Percentiles rank a stretch among this genome's conserved stretches.
phyloP scores from a whole-genome alignment of 2,329 filamentous ascomycete species.

The Phyllosticta citribraziliensis region DNA sequence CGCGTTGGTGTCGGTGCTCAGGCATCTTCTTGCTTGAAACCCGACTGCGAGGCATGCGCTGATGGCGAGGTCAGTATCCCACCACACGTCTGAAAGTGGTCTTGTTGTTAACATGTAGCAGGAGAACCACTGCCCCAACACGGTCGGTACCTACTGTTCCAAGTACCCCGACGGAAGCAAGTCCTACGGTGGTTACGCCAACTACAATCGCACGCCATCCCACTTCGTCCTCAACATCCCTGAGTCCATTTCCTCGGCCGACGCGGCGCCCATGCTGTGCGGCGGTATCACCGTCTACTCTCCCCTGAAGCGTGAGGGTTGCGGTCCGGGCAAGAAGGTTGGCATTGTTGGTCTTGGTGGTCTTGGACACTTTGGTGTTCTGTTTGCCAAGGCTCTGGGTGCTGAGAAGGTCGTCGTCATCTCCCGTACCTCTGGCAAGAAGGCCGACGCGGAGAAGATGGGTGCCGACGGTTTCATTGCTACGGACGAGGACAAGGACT shows the following conservation, averaged over 20 bases:
- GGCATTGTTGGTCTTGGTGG: slow-evolving; percentile 66
- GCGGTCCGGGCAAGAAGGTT: slow-evolving; percentile 61
- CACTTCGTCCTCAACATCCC: slow-evolving; percentile 54
- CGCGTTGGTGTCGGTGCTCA: slow-evolving; percentile 45
- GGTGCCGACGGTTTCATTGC: slow-evolving; percentile 52
- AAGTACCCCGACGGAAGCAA: slow-evolving; percentile 50
- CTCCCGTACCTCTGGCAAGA: slow-evolving; percentile 50
- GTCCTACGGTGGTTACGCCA: slow-evolving; percentile 55
- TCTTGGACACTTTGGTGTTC: slow-evolving; percentile 61
- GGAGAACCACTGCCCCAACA: slow-evolving; percentile 35
- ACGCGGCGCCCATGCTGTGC: slow-evolving; percentile 63
- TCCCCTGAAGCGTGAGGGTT: slow-evolving; percentile 57
- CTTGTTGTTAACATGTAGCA: slow-evolving; percentile 14
- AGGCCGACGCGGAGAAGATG: slow-evolving; percentile 49
- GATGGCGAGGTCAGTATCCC: slow-evolving; percentile 16
- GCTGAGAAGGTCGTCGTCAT: slow-evolving; percentile 57
- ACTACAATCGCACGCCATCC: slow-evolving; percentile 44
- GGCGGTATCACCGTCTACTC: slow-evolving; percentile 66
- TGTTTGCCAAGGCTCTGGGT: slow-evolving; percentile 61
- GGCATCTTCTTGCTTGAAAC: slow-evolving; percentile 36
- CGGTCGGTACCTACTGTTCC: slow-evolving; percentile 50
- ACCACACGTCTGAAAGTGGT: neutral
- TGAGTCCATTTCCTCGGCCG: slow-evolving; percentile 35
- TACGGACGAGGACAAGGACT: slow-evolving; percentile 47
- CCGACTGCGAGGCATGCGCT: slow-evolving; percentile 44